Conservation (phyloP, 306 rosid species). For the Lithocarpus polystachyus region DNA sequence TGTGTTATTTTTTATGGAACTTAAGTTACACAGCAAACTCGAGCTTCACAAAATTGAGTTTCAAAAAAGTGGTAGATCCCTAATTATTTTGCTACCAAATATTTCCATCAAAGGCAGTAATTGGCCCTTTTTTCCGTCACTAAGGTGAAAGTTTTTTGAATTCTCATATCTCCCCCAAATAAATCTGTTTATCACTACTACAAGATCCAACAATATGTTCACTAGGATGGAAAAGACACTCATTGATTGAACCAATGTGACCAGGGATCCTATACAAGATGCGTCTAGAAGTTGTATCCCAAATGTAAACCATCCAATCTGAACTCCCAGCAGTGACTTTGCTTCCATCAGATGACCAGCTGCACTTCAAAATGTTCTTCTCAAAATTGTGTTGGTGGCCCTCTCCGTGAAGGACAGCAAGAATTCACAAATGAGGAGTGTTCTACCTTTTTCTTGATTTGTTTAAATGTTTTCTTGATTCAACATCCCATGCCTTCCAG, state of each 20-base stretch:
- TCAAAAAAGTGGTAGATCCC: too few species aligned
- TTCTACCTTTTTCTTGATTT: constrained; percentile 84
- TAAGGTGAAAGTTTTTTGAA: background rate
- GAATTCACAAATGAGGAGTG: constrained; percentile 92
- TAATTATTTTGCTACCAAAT: background rate
- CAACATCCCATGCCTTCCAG: constrained; percentile 91
- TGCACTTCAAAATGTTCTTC: constrained; percentile 77
- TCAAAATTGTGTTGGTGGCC: constrained; percentile 89
- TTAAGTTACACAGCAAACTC: too few species aligned
- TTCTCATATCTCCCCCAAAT: constrained; percentile 78
- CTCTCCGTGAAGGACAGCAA: constrained; percentile 91
- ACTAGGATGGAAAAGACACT: too few species aligned
- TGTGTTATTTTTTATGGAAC: too few species aligned
- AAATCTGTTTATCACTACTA: constrained; percentile 86
- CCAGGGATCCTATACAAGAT: too few species aligned
- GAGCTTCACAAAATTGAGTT: too few species aligned
- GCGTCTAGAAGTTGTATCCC: constrained; percentile 98
- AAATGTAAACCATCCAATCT: constrained; percentile 88
- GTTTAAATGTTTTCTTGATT: constrained; percentile 58
- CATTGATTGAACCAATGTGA: too few species aligned
- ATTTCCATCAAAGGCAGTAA: too few species aligned
- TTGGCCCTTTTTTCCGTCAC: too few species aligned
- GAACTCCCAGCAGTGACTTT: constrained; percentile 93
- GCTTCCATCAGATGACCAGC: constrained; percentile 95
- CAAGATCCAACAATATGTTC: constrained; percentile 87